Evolutionary conservation across 371 early-diverging fungal genomes (phyloP).

Genomic region (Mucor plumbeus): DNA sequence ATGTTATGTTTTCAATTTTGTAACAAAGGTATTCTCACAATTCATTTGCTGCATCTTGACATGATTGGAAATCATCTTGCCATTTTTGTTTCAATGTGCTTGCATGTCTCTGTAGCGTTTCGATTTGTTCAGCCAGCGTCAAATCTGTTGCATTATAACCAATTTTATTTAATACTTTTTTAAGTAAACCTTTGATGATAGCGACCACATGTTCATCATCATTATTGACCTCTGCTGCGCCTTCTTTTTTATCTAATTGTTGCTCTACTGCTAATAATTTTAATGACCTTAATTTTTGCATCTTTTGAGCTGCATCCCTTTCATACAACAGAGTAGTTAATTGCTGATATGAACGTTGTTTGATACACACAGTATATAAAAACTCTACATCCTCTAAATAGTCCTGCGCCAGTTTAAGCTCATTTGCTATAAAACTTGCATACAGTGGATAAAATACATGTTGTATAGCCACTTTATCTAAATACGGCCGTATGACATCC

Average conservation of each 20-base stretch:
- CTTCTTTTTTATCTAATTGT: background rate
- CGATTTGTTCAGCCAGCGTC: conserved; percentile 10
- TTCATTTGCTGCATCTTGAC: conserved; percentile 5
- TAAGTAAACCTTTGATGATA: background rate
- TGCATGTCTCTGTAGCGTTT: background rate
- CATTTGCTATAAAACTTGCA: background rate
- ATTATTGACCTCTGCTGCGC: background rate
- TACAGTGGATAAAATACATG: conserved; percentile 5
- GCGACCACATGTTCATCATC: background rate
- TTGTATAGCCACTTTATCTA: conserved; percentile 1
- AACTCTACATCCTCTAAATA: conserved; percentile 5
- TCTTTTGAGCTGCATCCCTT: background rate
- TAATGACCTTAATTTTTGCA: background rate
- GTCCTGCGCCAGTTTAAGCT: background rate
- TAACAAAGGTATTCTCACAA: conserved; percentile 10
- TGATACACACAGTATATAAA: background rate
- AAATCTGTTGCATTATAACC: background rate
- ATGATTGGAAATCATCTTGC: conserved; percentile 14
- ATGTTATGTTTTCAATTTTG: no score
- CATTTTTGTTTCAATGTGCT: conserved; percentile 2
- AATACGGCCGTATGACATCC: conserved; percentile 11
- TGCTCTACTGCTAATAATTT: background rate
- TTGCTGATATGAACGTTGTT: conserved; percentile 24
- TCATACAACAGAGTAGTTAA: conserved; percentile 4
- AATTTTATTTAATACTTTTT: background rate